These are phyloP conservation scores for Botrytis deweyae DNA, from an alignment of 2,329 filamentous ascomycete genomes.

Conservation along the genomic window DNA sequence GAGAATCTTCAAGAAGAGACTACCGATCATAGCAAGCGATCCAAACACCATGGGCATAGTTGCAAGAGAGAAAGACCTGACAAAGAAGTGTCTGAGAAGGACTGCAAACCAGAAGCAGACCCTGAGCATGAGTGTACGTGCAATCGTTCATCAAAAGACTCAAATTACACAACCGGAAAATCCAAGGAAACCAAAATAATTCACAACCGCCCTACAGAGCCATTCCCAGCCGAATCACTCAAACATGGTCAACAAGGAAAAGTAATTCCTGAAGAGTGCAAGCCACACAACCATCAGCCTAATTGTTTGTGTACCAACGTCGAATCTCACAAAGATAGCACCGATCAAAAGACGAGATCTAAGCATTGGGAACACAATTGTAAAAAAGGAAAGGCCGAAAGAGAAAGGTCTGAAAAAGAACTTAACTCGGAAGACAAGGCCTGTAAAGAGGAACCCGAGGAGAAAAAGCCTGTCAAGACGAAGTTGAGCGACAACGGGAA, in stretches of 20 bases:
- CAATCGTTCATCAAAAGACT: background rate
- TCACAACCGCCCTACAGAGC: background rate
- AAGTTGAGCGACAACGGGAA: background rate
- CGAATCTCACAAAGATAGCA: background rate
- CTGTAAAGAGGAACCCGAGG: background rate
- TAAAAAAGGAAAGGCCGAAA: background rate
- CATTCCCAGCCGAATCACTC: background rate
- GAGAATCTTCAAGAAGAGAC: background rate
- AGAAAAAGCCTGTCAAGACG: background rate
- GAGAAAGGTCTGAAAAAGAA: background rate
- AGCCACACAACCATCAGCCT: background rate
- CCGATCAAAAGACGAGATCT: background rate
- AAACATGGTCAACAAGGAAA: background rate
- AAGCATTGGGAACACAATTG: constrained; percentile 12
- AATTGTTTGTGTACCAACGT: background rate
- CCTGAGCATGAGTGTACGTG: background rate
- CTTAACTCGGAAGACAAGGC: background rate
- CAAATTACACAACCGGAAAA: background rate
- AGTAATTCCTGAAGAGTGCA: background rate
- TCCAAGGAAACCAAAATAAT: background rate
- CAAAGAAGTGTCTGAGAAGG: background rate
- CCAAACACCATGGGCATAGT: background rate
- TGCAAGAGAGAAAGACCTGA: background rate
- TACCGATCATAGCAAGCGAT: background rate
- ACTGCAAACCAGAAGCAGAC: background rate